Evolutionary conservation across 352 stramenopile species (phyloP).

Genomic region (Achlya hypogyna): DNA sequence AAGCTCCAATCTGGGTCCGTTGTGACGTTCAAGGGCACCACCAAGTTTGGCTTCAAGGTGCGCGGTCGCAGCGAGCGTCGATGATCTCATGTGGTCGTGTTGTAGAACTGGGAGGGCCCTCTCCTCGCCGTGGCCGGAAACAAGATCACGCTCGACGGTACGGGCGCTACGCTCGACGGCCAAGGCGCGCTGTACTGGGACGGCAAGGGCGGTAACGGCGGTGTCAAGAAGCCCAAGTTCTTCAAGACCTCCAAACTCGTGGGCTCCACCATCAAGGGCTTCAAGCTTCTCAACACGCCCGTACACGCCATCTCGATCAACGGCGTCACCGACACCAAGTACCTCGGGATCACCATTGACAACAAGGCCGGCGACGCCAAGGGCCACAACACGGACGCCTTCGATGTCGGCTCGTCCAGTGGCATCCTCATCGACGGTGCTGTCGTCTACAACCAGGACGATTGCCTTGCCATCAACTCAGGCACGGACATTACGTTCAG

Average conservation of each 20-base stretch:
- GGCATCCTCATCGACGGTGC: constrained; percentile 23
- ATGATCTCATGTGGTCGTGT: not conserved
- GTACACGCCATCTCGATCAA: constrained; percentile 33
- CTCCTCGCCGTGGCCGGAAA: constrained; percentile 28
- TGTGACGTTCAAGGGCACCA: constrained; percentile 32
- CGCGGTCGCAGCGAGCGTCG: not conserved
- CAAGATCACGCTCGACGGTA: constrained; percentile 26
- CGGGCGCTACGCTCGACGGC: constrained; percentile 28
- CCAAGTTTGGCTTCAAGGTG: constrained; percentile 27
- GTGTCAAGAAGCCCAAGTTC: constrained; percentile 27
- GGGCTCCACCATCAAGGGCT: constrained; percentile 29
- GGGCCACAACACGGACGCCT: constrained; percentile 32
- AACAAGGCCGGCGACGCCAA: constrained; percentile 24
- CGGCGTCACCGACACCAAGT: constrained; percentile 21
- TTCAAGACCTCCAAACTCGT: constrained; percentile 26
- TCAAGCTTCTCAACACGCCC: constrained; percentile 21
- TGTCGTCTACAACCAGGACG: constrained; percentile 28
- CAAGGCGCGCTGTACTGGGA: constrained; percentile 34
- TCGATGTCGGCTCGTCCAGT: constrained; percentile 24
- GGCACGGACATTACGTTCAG: not conserved
- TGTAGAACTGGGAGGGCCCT: constrained; percentile 26
- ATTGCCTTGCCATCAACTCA: constrained; percentile 24
- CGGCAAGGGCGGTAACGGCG: constrained; percentile 19
- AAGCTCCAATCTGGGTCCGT: constrained; percentile 24
- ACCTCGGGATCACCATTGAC: constrained; percentile 28